Base-by-base conservation (phyloP, 345 rosid species). In the Linum trigynum region DNA sequence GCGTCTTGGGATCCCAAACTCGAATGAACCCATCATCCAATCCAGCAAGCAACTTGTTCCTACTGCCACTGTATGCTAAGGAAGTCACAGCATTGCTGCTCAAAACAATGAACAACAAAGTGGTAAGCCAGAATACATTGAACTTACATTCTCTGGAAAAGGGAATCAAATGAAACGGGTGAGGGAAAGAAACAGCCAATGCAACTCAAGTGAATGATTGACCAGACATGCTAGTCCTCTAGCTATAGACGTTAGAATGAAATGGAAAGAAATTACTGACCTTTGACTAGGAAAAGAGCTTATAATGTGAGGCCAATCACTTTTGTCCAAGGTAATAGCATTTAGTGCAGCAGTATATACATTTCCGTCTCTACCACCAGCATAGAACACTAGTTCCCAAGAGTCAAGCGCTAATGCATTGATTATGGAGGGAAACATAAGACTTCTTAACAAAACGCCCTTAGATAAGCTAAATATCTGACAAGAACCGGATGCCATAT, bases 401-500 rank as follows among this genome's bases (percentile, higher is more conserved):
- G 99, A 95, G 72, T 90, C 95, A 73, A 94, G 68, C 8, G 85
- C 84, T 61, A 94, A 71, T 59, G 90, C 82, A 81, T 88, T 87
- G 68, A 94, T 88, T 62, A 77, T 71, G 60, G 97, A 80, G 70
- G 90, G 89, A 77, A 90, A 88, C 38, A 81, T 61, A 57, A 94
- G 62, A 67, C 74, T 90, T 83, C 81, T 82, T 79, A 86, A 69
- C 62, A 86, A 63, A 37, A 55, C 72, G 32, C 96, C 95, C 64
- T 66, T 80, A 5, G 92, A 84, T 79, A 90, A 61, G 79, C 99
- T 85, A 96, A 92, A 88, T 7, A 84, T 90, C 94, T 92, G 62
- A 60, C 36, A 66, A 62, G 65, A 63, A n/a, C 23, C 39, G 32
- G 32, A 70, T 41, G 58, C 23, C 5, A 55, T 45, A 58, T 23